Conservation (phyloP, 495 filamentous ascomycete genomes). For the Cladorrhinum samala region DNA sequence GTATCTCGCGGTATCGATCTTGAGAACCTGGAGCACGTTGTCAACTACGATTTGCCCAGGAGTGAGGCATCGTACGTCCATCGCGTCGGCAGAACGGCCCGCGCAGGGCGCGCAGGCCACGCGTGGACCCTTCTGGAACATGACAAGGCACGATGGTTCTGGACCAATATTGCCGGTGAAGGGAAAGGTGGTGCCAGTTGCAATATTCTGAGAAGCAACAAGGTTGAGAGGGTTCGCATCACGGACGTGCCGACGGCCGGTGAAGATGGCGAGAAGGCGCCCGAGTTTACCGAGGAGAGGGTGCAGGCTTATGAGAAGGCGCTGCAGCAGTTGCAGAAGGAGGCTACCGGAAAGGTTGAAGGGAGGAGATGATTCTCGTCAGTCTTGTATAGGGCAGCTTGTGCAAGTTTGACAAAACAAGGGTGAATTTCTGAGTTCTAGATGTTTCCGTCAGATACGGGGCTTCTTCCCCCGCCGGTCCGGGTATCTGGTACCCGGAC, state of each 20-base stretch:
- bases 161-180: constrained; percentile 61
- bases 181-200: constrained; percentile 24
- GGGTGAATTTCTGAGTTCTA: no score
- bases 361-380: neutral
- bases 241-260: no score
- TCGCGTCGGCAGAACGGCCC: constrained; percentile 83
- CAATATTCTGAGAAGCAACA: constrained; percentile 16
- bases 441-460: no score
- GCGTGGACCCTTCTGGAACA: constrained; percentile 80
- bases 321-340: constrained; percentile 44
- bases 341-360: constrained; percentile 30
- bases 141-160: constrained; percentile 80
- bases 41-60: constrained; percentile 91
- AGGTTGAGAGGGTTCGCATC: constrained; percentile 26
- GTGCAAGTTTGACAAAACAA: no score
- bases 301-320: constrained; percentile 56
- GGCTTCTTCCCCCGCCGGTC: no score
- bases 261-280: constrained; percentile 18
- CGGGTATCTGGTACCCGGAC: no score
- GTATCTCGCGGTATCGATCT: constrained; percentile 92
- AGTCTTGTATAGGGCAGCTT: no score
- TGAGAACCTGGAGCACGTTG: constrained; percentile 66
- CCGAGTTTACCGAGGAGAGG: constrained; percentile 44
- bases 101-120: constrained; percentile 68
- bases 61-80: constrained; percentile 81